Base-by-base conservation (phyloP, 2,329 filamentous ascomycete species). In the Aspergillus neotritici region DNA sequence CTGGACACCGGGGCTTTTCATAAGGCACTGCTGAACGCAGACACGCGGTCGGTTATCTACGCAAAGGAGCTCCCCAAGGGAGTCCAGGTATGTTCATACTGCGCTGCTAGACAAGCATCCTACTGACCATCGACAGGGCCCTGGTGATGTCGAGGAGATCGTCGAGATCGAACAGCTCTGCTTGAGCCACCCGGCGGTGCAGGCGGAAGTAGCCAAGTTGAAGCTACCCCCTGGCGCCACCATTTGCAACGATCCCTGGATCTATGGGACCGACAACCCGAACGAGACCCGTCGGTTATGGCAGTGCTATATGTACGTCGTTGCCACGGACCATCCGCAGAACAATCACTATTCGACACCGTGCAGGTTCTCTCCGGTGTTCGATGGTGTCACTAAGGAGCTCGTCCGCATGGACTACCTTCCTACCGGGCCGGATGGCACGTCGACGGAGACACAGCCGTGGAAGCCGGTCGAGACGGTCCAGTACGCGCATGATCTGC, bases 331-430 rank as follows among this genome's bases (percentile, higher is more conserved):
- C 36, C 64, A 66, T 17, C 61, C 62, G 1, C 58, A 65, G 40
- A 62, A 65, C 44, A 66, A 66, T 44, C 63, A 66, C 31, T 66
- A 66, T 41, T 62, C 60, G 1, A 45, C 57, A 4, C 64, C 64
- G 4, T 63, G 61, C 54, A 60, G 59, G 40, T 66, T 66, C 44
- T 66, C 63, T 0, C 64, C 64, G 0, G 63, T 66, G 14, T 69
- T 88, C 33, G 80, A 81, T 56, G 76, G 75, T 0, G 73, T 75
- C 36, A 79, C 72, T 2, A 77, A 78, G 67, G 76, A 82, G 53
- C 74, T 88, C 13, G 76, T 84, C 37, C 78, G 84, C 9, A 83
- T 88, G 49, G 84, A 88, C 56, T 71, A 78, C 39, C 63, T 87
- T 3, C 84, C 85, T 1, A 83, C 80, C 4, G 84, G 84, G 0